Percentiles rank a stretch among this genome's conserved stretches.
Conservation (phyloP, 2,329 filamentous ascomycete species). For the Pyrenochaeta sp. region DNA sequence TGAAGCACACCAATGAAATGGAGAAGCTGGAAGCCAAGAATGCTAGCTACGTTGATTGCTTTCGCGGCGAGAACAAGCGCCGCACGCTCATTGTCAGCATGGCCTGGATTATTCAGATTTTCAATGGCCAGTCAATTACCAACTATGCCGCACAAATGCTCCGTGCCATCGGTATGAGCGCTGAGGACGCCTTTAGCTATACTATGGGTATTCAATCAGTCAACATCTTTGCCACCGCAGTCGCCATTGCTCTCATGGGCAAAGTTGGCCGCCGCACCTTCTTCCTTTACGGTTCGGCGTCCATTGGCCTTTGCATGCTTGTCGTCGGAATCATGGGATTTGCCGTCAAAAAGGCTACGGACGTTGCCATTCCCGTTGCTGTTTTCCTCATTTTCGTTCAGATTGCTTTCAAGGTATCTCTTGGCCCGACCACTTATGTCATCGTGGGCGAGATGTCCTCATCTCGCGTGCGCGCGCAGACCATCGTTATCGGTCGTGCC, state of each 20-base stretch:
- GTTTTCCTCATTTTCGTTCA: slow-evolving; percentile 22
- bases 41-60: slow-evolving; percentile 78
- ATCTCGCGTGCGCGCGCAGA: slow-evolving; percentile 85
- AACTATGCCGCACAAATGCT: slow-evolving; percentile 51
- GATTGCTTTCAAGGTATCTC: slow-evolving; percentile 43
- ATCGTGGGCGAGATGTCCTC: slow-evolving; percentile 82
- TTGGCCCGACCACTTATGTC: slow-evolving; percentile 86
- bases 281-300: slow-evolving; percentile 14
- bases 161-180: slow-evolving; percentile 47
- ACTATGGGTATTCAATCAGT: slow-evolving; percentile 62
- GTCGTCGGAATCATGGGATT: slow-evolving; percentile 23
- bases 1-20: slow-evolving; percentile 81
- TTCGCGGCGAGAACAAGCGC: slow-evolving; percentile 63
- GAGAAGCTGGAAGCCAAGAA: slow-evolving; percentile 71
- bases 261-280: slow-evolving; percentile 73
- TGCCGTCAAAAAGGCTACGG: slow-evolving; percentile 8
- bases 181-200: slow-evolving; percentile 46
- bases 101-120: slow-evolving; percentile 51
- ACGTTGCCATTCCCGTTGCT: slow-evolving; percentile 21
- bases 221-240: slow-evolving; percentile 77
- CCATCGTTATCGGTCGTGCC: slow-evolving; percentile 73
- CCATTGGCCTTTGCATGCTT: slow-evolving; percentile 64
- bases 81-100: slow-evolving; percentile 68
- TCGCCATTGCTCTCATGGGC: slow-evolving; percentile 78
- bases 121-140: slow-evolving; percentile 18